These are phyloP conservation scores for Paralagenidium karlingii DNA, from an alignment of 352 stramenopile genomes.

Conservation along the genomic window DNA sequence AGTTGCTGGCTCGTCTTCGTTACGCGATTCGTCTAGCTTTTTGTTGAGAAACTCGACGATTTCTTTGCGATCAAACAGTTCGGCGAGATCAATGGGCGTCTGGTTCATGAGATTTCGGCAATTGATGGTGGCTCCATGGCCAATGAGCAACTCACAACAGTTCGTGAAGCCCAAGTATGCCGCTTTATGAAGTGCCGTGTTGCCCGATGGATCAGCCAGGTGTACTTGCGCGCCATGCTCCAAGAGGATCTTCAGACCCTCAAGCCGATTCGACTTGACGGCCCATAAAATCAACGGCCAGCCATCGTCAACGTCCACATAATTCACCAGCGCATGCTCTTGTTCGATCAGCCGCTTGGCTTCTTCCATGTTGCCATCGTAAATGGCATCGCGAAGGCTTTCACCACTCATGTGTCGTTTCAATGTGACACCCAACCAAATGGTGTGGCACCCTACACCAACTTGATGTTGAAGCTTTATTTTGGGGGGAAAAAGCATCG, in stretches of 20 bases:
- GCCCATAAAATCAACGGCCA: constrained; percentile 28
- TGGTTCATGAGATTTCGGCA: constrained; percentile 17
- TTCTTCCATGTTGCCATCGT: constrained; percentile 12
- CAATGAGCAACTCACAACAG: constrained; percentile 14
- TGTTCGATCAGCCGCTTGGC: constrained; percentile 11
- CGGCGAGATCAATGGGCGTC: constrained; percentile 17
- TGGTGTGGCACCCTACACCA: too few relatives aligned
- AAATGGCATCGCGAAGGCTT: constrained; percentile 24
- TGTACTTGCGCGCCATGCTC: constrained; percentile 18
- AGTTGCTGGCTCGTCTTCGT: too few relatives aligned
- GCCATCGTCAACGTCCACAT: constrained; percentile 21
- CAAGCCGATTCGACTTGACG: constrained; percentile 18
- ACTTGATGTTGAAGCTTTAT: too few relatives aligned
- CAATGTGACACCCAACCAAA: too few relatives aligned
- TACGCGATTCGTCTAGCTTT: too few relatives aligned
- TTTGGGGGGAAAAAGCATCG: too few relatives aligned
- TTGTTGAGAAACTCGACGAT: constrained; percentile 11
- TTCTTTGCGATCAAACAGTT: constrained; percentile 25
- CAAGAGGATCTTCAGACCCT: constrained; percentile 15
- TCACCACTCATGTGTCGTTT: constrained; percentile 15
- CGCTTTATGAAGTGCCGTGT: constrained; percentile 31
- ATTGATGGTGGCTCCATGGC: constrained; percentile 9
- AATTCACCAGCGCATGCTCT: constrained; percentile 16
- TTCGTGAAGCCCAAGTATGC: constrained; percentile 23
- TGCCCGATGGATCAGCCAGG: constrained; percentile 16